phyloP scores from a whole-genome alignment of 371 early-diverging fungal genomes.

The Syncephalis fuscata region DNA sequence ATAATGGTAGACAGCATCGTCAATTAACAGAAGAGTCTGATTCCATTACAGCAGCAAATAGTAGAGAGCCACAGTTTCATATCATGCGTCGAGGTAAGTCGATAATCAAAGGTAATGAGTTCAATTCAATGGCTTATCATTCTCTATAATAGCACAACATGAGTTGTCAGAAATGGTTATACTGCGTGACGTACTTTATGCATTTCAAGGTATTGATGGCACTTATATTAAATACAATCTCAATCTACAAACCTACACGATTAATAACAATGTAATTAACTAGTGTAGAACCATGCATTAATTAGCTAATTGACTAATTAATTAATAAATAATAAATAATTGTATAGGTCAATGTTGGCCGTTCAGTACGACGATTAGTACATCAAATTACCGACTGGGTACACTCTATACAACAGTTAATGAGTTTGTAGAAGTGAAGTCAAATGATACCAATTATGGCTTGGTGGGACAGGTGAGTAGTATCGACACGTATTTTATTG shows the following conservation, averaged over 20 bases:
- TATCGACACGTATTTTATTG: background rate
- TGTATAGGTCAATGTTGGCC: constrained; percentile 24
- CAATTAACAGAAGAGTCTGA: background rate
- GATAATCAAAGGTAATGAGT: constrained; percentile 2
- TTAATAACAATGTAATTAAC: constrained; percentile 24
- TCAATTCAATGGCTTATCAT: background rate
- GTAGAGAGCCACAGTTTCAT: background rate
- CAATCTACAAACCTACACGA: constrained; percentile 19
- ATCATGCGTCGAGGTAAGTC: background rate
- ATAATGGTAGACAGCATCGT: too few relatives aligned
- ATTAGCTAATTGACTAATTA: too few relatives aligned
- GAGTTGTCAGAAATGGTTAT: constrained; percentile 48
- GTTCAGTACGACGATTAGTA: constrained; percentile 24
- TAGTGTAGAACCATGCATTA: too few relatives aligned
- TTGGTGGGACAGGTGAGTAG: constrained; percentile 37
- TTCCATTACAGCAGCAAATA: background rate
- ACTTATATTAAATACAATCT: constrained; percentile 48
- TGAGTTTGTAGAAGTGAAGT: constrained; percentile 19
- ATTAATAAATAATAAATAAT: too few relatives aligned
- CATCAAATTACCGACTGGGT: constrained; percentile 40
- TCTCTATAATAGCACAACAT: constrained; percentile 12
- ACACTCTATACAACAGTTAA: constrained; percentile 45
- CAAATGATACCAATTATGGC: constrained; percentile 26
- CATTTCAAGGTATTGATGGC: constrained; percentile 92
- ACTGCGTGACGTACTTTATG: constrained; percentile 71